A percentile compares a stretch with the other conserved stretches of the same genome.
These are phyloP conservation scores for Leucocoprinus sp. DNA, from an alignment of 768 basidiomycete species.

Conservation along the genomic window DNA sequence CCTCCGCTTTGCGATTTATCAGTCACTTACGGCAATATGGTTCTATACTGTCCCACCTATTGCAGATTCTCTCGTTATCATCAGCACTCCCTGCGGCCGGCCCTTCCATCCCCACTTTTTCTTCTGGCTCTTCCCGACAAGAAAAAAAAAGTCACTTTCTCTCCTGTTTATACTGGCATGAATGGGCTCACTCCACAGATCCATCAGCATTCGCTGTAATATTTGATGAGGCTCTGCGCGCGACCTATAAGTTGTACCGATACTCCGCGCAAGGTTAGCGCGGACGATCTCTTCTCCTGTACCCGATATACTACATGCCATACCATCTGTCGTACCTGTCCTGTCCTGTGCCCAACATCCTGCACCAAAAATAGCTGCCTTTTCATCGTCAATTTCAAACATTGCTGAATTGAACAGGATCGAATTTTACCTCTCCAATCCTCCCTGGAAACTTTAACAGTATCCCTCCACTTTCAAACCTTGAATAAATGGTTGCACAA, in stretches of 20 bases:
- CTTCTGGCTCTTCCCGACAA: slow-evolving; percentile 32
- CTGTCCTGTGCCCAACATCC: slow-evolving; percentile 64
- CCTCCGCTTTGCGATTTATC: slow-evolving; percentile 35
- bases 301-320: slow-evolving; percentile 75
- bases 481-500: neutral
- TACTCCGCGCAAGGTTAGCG: slow-evolving; percentile 40
- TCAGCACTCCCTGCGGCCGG: slow-evolving; percentile 55
- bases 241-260: slow-evolving; percentile 31
- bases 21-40: neutral
- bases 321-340: slow-evolving; percentile 20
- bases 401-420: neutral
- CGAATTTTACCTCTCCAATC: slow-evolving; percentile 54
- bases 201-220: slow-evolving; percentile 35
- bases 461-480: slow-evolving; percentile 59
- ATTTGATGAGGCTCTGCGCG: slow-evolving; percentile 45
- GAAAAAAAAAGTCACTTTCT: slow-evolving; percentile 6
- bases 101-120: slow-evolving; percentile 29
- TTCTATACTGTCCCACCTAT: slow-evolving; percentile 14
- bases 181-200: slow-evolving; percentile 47
- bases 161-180: neutral
- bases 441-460: slow-evolving; percentile 68
- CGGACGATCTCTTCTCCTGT: slow-evolving; percentile 67
- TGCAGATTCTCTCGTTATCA: slow-evolving; percentile 43
- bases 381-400: neutral
- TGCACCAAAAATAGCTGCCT: slow-evolving; percentile 68